Conservation (phyloP, 2,329 filamentous ascomycete species). For the Zalaria obscura region DNA sequence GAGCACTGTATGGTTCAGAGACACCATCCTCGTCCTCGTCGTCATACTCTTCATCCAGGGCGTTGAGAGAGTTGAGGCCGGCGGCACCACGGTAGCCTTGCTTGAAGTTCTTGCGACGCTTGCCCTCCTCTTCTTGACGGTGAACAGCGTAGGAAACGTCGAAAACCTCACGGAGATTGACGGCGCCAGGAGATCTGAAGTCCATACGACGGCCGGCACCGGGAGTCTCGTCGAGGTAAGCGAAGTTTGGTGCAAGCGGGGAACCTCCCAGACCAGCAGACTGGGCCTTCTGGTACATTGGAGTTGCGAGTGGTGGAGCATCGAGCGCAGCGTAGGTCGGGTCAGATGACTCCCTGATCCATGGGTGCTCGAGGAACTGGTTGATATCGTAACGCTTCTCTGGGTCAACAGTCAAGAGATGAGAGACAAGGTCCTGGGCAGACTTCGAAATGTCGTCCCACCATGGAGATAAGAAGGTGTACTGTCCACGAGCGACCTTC, state of each 20-base stretch:
- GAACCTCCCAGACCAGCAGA: conserved; percentile 14
- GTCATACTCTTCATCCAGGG: conserved; percentile 49
- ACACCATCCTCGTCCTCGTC: conserved; percentile 52
- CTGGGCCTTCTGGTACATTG: conserved; percentile 41
- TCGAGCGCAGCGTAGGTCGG: conserved; percentile 52
- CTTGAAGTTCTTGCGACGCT: conserved; percentile 72
- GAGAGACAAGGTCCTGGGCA: conserved; percentile 85
- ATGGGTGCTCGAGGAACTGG: conserved; percentile 88
- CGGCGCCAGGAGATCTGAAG: conserved; percentile 86
- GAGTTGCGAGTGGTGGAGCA: conserved; percentile 58
- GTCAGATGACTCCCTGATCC: conserved; percentile 64
- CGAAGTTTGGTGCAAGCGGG: conserved; percentile 35
- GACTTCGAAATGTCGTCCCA: conserved; percentile 97
- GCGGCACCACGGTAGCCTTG: conserved; percentile 50
- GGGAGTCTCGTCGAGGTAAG: conserved; percentile 43
- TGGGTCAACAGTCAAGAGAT: conserved; percentile 86
- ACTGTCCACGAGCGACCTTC: conserved; percentile 93
- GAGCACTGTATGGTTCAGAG: conserved; percentile 34
- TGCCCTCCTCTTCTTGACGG: conserved; percentile 87
- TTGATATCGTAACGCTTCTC: conserved; percentile 89
- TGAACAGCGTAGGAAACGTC: conserved; percentile 98
- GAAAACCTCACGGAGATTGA: conserved; percentile 94
- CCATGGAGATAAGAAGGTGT: conserved; percentile 96
- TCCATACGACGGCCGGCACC: conserved; percentile 53
- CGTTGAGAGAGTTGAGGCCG: conserved; percentile 51